A percentile compares a stretch with the other conserved stretches of the same genome.
Evolutionary conservation across 2,329 filamentous ascomycete genomes (phyloP).

Genomic region (Phoma sp.): DNA sequence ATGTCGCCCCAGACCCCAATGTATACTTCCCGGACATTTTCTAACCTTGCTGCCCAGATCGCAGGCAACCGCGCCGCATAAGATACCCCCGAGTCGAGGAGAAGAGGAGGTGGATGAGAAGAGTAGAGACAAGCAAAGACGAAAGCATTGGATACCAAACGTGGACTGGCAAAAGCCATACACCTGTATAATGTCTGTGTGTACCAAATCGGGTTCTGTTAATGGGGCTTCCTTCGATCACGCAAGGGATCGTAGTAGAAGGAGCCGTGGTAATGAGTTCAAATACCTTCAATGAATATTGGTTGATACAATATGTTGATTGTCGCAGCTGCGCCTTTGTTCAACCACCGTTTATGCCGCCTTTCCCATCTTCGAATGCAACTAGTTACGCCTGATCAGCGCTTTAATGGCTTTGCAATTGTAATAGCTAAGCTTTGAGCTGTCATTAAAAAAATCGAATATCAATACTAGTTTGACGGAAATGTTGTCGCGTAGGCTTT

Average conservation of each 20-base stretch:
- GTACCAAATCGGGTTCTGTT: constrained; percentile 22
- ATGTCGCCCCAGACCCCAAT: constrained; percentile 8
- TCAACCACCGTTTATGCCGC: not conserved
- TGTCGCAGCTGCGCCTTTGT: constrained; percentile 1
- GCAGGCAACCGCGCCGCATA: constrained; percentile 11
- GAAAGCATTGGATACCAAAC: constrained; percentile 19
- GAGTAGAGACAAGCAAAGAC: constrained; percentile 16
- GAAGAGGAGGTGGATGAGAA: constrained; percentile 15
- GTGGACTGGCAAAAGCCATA: constrained; percentile 20
- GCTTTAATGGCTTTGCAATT: not conserved
- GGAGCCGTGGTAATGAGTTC: constrained; percentile 43
- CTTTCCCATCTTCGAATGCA: not conserved
- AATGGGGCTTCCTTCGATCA: constrained; percentile 29
- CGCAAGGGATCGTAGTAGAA: constrained; percentile 36
- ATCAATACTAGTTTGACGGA: too few relatives aligned
- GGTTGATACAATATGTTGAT: constrained; percentile 15
- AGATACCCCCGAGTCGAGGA: constrained; percentile 18
- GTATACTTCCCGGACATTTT: not conserved
- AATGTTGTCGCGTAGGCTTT: too few relatives aligned
- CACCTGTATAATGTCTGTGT: constrained; percentile 41
- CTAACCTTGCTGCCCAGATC: constrained; percentile 6
- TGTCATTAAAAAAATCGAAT: too few relatives aligned
- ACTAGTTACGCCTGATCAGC: not conserved
- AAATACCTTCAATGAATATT: constrained; percentile 31
- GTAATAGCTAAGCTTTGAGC: too few relatives aligned